Conservation (phyloP, 805 yeast species). For the Hermanozyma aechmeae region DNA sequence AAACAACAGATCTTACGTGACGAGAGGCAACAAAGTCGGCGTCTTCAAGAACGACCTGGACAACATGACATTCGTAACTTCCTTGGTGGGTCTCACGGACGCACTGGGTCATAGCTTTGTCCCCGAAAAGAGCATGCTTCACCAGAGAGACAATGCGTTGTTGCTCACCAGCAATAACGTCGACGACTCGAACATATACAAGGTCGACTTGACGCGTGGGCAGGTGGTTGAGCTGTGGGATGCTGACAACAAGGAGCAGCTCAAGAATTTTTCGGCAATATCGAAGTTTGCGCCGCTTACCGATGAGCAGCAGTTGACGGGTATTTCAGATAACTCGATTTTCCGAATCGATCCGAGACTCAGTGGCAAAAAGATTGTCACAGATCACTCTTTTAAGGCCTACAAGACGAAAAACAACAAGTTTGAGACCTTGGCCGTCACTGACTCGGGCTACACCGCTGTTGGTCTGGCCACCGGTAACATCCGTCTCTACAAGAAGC, state of each 20-base stretch:
- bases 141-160: conserved; percentile 61
- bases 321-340: conserved; percentile 54
- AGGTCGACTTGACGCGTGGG: conserved; percentile 76
- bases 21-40: conserved; percentile 72
- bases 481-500: conserved; percentile 58
- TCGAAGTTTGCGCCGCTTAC: conserved; percentile 67
- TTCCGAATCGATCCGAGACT: conserved; percentile 80
- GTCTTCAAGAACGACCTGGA: conserved; percentile 58
- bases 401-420: conserved; percentile 44
- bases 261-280: conserved; percentile 59
- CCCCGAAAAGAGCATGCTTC: conserved; percentile 68
- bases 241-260: conserved; percentile 32
- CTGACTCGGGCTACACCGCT: conserved; percentile 66
- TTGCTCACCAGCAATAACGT: conserved; percentile 49
- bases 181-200: conserved; percentile 38
- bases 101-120: conserved; percentile 38
- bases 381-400: conserved; percentile 23
- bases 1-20: conserved; percentile 68
- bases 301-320: conserved; percentile 64
- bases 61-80: conserved; percentile 51
- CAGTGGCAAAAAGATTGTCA: conserved; percentile 46
- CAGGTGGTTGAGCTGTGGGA: conserved; percentile 83
- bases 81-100: conserved; percentile 52
- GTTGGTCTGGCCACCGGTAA: conserved; percentile 72
- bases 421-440: conserved; percentile 58